Evolutionary conservation across 768 basidiomycete species (phyloP).

Genomic region (Hygrophorus pudorinus): DNA sequence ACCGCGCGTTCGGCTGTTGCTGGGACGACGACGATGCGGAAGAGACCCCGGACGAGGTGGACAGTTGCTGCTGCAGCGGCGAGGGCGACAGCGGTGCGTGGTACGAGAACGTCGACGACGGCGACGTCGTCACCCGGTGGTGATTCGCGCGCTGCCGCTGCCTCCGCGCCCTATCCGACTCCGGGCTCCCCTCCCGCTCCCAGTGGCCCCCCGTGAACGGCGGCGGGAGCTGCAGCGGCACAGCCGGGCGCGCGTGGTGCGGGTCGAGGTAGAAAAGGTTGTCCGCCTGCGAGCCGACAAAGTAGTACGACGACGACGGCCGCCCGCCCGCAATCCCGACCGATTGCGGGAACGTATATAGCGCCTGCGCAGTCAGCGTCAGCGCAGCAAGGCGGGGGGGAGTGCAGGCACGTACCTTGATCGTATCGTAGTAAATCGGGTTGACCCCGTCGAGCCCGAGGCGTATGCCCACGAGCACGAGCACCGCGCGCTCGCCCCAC

Average conservation of each 20-base stretch:
- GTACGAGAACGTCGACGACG: conserved; percentile 41
- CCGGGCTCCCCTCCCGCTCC: conserved; percentile 11
- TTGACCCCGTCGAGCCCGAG: conserved; percentile 91
- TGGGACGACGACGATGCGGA: conserved; percentile 16
- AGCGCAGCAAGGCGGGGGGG: background rate
- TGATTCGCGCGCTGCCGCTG: conserved; percentile 18
- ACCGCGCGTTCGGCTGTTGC: background rate
- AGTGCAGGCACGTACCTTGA: conserved; percentile 26
- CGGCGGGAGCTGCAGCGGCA: conserved; percentile 50
- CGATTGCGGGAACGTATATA: conserved; percentile 92
- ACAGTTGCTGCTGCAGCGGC: conserved; percentile 56
- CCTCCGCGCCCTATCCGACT: conserved; percentile 16
- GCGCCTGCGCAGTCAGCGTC: conserved; percentile 31
- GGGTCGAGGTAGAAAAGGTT: conserved; percentile 80
- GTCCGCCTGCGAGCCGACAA: conserved; percentile 87
- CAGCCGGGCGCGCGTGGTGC: conserved; percentile 66
- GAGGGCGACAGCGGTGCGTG: conserved; percentile 54
- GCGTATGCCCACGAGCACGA: conserved; percentile 79
- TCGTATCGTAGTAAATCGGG: conserved; percentile 84
- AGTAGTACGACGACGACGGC: conserved; percentile 96
- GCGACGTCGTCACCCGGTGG: conserved; percentile 33
- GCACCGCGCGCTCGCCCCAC: conserved; percentile 81
- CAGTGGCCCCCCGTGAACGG: conserved; percentile 1
- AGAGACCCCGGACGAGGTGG: conserved; percentile 21
- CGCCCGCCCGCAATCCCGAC: conserved; percentile 96